Percentiles rank a stretch among this genome's conserved stretches.
Evolutionary conservation across 805 yeast genomes (phyloP).

Genomic region (Metschnikowia aberdeeniae): DNA sequence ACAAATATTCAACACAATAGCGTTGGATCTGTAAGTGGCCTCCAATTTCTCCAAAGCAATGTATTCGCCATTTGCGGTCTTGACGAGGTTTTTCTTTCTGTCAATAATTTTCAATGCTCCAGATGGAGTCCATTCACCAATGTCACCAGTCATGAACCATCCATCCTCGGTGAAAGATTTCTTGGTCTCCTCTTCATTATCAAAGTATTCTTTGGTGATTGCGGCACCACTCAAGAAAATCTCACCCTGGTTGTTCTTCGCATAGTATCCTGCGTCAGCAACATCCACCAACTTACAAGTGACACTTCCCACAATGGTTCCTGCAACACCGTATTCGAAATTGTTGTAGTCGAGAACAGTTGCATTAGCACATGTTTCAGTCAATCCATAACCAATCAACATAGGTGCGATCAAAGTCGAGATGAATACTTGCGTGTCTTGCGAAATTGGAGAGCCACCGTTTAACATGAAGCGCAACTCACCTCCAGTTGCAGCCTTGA

Average conservation of each 20-base stretch:
- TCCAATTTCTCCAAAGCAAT: conserved; percentile 95
- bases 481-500: conserved; percentile 95
- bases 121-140: conserved; percentile 82
- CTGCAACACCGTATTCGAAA: conserved; percentile 73
- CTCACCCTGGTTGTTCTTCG: conserved; percentile 92
- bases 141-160: conserved; percentile 97
- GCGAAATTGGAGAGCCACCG: conserved; percentile 90
- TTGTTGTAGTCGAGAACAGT: conserved; percentile 60
- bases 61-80: conserved; percentile 95
- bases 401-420: conserved; percentile 74
- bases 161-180: conserved; percentile 78
- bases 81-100: conserved; percentile 92
- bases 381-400: conserved; percentile 93
- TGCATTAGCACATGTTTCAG: conserved; percentile 92
- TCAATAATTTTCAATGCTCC: conserved; percentile 86
- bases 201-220: conserved; percentile 73
- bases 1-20: conserved; percentile 74
- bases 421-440: conserved; percentile 78
- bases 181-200: conserved; percentile 76
- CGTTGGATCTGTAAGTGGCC: conserved; percentile 81
- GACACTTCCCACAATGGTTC: conserved; percentile 76
- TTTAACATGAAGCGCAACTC: conserved; percentile 65
- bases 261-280: conserved; percentile 84
- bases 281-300: conserved; percentile 90
- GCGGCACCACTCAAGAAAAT: conserved; percentile 72